Percentiles rank a stretch among this genome's conserved stretches.
phyloP scores from a whole-genome alignment of 2,329 filamentous ascomycete species.

The Penicillium sp. region DNA sequence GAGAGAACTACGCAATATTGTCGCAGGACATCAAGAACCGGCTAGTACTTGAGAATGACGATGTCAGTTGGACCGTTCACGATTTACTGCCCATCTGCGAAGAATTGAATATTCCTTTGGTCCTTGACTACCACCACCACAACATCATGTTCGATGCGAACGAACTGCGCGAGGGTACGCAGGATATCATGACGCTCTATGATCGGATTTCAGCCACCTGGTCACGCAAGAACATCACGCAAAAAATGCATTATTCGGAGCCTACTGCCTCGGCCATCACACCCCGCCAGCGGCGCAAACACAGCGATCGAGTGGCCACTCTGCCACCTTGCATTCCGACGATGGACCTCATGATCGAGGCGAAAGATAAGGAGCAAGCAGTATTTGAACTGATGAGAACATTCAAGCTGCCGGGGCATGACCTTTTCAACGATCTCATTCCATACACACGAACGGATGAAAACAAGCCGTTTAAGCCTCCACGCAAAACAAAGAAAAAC shows the following conservation, averaged over 20 bases:
- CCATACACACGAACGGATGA: conserved; percentile 77
- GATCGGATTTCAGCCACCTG: conserved; percentile 80
- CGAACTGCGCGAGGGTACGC: conserved; percentile 76
- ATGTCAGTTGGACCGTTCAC: conserved; percentile 89
- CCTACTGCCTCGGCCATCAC: conserved; percentile 74
- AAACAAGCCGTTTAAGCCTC: conserved; percentile 57
- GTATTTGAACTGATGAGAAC: conserved; percentile 91
- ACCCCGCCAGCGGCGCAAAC: conserved; percentile 74
- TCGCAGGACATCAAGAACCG: conserved; percentile 71
- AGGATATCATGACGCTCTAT: conserved; percentile 73
- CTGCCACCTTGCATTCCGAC: conserved; percentile 77
- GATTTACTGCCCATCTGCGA: conserved; percentile 87
- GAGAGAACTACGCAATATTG: conserved; percentile 67
- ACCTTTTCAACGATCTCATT: conserved; percentile 72
- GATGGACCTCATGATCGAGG: conserved; percentile 99
- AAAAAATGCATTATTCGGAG: conserved; percentile 98
- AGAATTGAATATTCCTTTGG: conserved; percentile 88
- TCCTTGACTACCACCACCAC: conserved; percentile 92
- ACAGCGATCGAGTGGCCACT: conserved; percentile 73
- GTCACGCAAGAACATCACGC: conserved; percentile 77
- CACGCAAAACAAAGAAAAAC: conserved; percentile 49
- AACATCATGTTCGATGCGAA: conserved; percentile 82
- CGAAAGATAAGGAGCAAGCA: conserved; percentile 96
- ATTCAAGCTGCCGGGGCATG: conserved; percentile 77
- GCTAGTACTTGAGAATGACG: conserved; percentile 89